Conservation (phyloP, 805 yeast species). For the Spathaspora sp. region DNA sequence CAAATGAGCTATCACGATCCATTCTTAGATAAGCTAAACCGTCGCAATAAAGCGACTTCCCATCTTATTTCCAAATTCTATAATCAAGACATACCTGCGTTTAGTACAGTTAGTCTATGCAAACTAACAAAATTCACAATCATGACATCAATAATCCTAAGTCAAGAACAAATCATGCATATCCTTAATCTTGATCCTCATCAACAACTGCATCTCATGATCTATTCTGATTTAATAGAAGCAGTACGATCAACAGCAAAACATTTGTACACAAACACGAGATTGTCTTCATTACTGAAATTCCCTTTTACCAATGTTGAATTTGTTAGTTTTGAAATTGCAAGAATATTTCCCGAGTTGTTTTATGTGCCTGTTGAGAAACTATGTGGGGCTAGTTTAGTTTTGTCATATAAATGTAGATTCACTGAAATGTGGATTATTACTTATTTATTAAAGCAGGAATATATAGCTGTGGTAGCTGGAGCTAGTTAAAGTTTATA, state of each 20-base stretch:
- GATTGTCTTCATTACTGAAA: conserved; percentile 6
- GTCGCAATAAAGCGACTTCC: background rate
- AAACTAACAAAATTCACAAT: background rate
- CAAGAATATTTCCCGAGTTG: conserved; percentile 15
- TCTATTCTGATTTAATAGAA: conserved; percentile 1
- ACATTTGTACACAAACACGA: background rate
- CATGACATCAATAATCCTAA: background rate
- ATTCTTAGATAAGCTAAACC: background rate
- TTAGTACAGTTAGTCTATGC: background rate
- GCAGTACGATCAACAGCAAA: background rate
- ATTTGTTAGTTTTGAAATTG: conserved; percentile 18
- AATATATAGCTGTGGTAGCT: background rate
- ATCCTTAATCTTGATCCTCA: conserved; percentile 2
- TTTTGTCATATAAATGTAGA: background rate
- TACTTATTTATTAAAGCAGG: conserved; percentile 5
- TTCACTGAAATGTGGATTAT: conserved; percentile 8
- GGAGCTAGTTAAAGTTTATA: background rate
- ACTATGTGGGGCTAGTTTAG: background rate
- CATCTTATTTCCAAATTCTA: background rate
- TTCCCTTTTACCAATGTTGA: conserved; percentile 21
- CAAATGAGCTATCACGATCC: background rate
- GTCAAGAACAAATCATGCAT: conserved; percentile 2
- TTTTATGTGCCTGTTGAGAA: conserved; percentile 18
- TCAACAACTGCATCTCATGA: conserved; percentile 1
- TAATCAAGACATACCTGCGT: background rate